Evolutionary conservation across 202 grass and related monocot genomes (phyloP).

Genomic region (Panicum virgatum): DNA sequence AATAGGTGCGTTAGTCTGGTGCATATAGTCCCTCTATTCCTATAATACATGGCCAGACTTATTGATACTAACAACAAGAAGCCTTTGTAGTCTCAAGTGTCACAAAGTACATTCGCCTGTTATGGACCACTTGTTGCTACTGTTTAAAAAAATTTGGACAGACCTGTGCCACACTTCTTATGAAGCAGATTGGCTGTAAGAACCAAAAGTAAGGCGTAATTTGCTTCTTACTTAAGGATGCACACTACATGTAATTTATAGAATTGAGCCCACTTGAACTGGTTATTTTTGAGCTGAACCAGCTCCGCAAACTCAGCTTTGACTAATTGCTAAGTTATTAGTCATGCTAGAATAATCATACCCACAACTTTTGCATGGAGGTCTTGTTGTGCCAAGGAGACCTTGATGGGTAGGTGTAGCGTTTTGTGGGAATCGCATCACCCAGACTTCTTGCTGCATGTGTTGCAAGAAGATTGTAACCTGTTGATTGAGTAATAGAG

Average conservation of each 20-base stretch:
- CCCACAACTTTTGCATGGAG: not conserved
- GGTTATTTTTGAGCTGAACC: not conserved
- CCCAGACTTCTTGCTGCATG: too few species aligned
- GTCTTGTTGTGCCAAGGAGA: too few species aligned
- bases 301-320: not conserved
- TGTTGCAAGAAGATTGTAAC: too few species aligned
- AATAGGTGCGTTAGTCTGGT: not conserved
- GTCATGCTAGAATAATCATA: not conserved
- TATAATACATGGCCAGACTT: not conserved
- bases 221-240: not conserved
- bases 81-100: not conserved
- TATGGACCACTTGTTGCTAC: not conserved
- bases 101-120: not conserved
- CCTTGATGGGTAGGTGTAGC: too few species aligned
- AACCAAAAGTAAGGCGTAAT: constrained; percentile 4
- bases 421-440: too few species aligned
- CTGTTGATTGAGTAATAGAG: too few species aligned
- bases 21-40: not conserved
- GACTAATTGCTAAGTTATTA: not conserved
- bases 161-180: not conserved
- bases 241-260: not conserved
- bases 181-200: not conserved
- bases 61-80: not conserved
- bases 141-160: not conserved
- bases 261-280: not conserved